Base-by-base conservation (phyloP, 305 asterid genomes). In the Solanum chacoense region DNA sequence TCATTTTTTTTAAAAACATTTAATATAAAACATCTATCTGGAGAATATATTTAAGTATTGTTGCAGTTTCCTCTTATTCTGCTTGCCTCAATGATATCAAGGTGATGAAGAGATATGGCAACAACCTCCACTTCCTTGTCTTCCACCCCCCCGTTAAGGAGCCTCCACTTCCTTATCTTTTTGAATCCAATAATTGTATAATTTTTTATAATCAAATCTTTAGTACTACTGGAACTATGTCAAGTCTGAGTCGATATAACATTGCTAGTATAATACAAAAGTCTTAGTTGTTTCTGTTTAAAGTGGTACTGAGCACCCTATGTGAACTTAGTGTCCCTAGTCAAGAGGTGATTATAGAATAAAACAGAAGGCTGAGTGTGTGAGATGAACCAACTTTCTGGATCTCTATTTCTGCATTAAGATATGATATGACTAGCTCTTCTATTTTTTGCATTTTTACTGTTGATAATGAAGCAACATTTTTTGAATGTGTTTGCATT, bases 91-190 rank as follows among this genome's bases (percentile, higher is more conserved):
- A 20, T 76, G 31, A 76, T 76, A 37, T 37, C 63, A 78, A 78
- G 85, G 85, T 78, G 59, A 78, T 24, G 63, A 8, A 78, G 34
- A 59, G 63, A 78, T 14, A 78, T 9, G 32, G 31, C 34, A 78
- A 78, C 63, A 24, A 2, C 63, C n/a, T 78, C 85, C 85, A 78
- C 85, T 63, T 50, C 87, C 91, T 74, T 87, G 85, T 37, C 37
- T 5, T 10, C 12, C 37, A 10, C 13, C 10, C 35, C 32, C 76
- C 4, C 1, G 9, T 26, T 71, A 12, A 67, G 74, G 76, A 28
- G 10, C 83, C 29, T 76, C 83, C 83, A 22, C 85, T 59, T 59
- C 12, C 5, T 59, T 87, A 86, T 37, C 29, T 77, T 24, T 4
- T 40, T 40, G 67, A 45, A 26, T 31, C 85, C 26, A 38, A 79